Base-by-base conservation (phyloP, 805 yeast species). In the Saturnispora bothae region DNA sequence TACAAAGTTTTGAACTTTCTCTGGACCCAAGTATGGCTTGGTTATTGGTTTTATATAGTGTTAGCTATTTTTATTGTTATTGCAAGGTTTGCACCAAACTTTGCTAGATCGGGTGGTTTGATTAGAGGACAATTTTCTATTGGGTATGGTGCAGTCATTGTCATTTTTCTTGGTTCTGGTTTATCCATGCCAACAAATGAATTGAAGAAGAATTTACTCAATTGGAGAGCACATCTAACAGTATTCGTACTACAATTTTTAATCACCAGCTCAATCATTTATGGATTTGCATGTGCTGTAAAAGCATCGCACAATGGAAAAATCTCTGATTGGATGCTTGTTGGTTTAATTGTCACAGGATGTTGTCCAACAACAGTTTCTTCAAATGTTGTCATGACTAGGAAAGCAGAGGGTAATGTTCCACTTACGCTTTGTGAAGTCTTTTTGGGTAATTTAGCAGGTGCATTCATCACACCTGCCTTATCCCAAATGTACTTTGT, bases 351-450 rank as follows among this genome's bases (percentile, higher is more conserved):
- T 15, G 80, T 84, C 33, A 82, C 95, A 2, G 83, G 83, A 22
- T 72, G 89, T 10, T 83, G 94, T 56, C 96, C 96, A 21, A 86
- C 96, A 7, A 86, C 96, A 0, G 94, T 86, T 15, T 75, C 88
- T 0, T 84, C 95, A 2, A 86, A 86, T 54, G 95, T 86, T 21
- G 88, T 86, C 21, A 86, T 86, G 95, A 86, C 96, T 5, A 69
- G 76, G 38, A 71, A 71, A 42, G 95, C 96, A 0, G 76, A 79
- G 47, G 96, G 95, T 7, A 83, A 85, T 57, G 88, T 75, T 46
- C 43, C 52, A 14, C 60, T 85, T 38, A 78, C 94, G 15, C 63
- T 84, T 5, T 78, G 92, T 54, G 94, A 84, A 55, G 95, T 86
- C 8, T 75, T 85, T 42, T 68, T 85, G 25, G 95, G 95, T 2